phyloP scores from a whole-genome alignment of 495 filamentous ascomycete species.

The Penicillium pancosmium region DNA sequence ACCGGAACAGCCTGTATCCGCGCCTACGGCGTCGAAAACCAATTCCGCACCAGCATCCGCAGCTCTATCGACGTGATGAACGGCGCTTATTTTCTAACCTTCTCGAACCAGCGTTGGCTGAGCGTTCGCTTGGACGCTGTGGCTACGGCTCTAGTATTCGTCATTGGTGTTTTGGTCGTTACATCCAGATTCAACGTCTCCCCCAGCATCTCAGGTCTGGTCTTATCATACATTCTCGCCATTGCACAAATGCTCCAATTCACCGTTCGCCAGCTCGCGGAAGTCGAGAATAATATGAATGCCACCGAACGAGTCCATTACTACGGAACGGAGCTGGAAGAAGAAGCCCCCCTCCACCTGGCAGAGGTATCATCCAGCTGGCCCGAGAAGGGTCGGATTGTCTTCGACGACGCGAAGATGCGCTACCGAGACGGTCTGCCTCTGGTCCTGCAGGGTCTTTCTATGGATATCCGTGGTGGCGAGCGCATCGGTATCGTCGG shows the following conservation, averaged over 20 bases:
- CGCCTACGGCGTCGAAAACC: constrained; percentile 78
- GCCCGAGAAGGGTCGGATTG: constrained; percentile 84
- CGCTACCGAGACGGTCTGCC: constrained; percentile 83
- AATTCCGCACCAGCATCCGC: constrained; percentile 70
- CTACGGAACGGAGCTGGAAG: constrained; percentile 84
- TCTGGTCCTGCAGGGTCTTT: constrained; percentile 77
- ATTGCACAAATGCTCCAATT: constrained; percentile 98
- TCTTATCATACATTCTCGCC: constrained; percentile 87
- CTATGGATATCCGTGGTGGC: constrained; percentile 76
- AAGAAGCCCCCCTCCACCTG: constrained; percentile 81
- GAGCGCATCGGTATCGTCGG: constrained; percentile 94
- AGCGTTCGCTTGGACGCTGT: constrained; percentile 82
- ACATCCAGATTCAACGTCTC: constrained; percentile 87
- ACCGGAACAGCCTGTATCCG: constrained; percentile 82
- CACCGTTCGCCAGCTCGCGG: constrained; percentile 89
- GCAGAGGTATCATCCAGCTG: constrained; percentile 66
- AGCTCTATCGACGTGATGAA: constrained; percentile 86
- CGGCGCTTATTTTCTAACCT: constrained; percentile 90
- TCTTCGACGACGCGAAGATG: constrained; percentile 86
- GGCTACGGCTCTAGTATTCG: constrained; percentile 79
- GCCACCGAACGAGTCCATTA: constrained; percentile 91
- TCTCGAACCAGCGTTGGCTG: constrained; percentile 92
- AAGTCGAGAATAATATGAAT: constrained; percentile 98
- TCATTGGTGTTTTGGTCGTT: constrained; percentile 86
- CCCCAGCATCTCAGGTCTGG: constrained; percentile 83